Evolutionary conservation across 768 basidiomycete species (phyloP), one percentile per base, ranked within the genome.

Genomic region (Boletus subparvulus): DNA sequence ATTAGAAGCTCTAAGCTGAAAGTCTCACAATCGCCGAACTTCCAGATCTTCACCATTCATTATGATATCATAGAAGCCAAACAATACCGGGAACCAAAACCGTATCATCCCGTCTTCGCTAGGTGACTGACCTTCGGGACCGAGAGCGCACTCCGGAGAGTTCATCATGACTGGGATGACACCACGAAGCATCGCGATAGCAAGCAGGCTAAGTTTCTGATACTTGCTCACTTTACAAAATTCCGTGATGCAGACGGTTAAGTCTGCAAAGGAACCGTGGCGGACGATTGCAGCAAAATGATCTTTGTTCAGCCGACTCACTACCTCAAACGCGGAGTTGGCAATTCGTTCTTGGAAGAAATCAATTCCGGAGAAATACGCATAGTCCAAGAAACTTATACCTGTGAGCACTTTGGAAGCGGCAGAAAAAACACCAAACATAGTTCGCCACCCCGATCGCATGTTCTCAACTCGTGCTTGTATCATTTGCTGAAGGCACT

Each of bases 181-280:
- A 21, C 89, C 92, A 33, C 93, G 87, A 48, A 99, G 83, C 94
- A 98, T 98, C 16, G 90, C 94, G 58, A 98, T 98, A 3, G 95
- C 94, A 60, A 98, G 81, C 28, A 99, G 74, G 68, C 92, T 93
- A 77, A 98, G 96, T 71, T 98, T 98, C 74, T 99, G 97, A 74
- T 93, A 98, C 74, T 98, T 98, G 83, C 87, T 94, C 65, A 96
- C 94, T 82, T 98, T 98, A 80, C 92, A 96, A 76, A 98, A 99
- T 72, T 98, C 97, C 36, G 96, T 98, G 64, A 99, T 89, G 77
- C 97, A 99, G 39, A 95, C 93, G 8, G 90, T 95, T 51, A 99
- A 72, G 73, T 99, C 97, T 47, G 95, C 91, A 68, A 98, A 98
- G 5, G 95, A 86, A 14, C 97, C 97, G 68, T 97, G 84, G 51